phyloP scores from a whole-genome alignment of 495 filamentous ascomycete genomes.

The Cryomyces antarcticus region DNA sequence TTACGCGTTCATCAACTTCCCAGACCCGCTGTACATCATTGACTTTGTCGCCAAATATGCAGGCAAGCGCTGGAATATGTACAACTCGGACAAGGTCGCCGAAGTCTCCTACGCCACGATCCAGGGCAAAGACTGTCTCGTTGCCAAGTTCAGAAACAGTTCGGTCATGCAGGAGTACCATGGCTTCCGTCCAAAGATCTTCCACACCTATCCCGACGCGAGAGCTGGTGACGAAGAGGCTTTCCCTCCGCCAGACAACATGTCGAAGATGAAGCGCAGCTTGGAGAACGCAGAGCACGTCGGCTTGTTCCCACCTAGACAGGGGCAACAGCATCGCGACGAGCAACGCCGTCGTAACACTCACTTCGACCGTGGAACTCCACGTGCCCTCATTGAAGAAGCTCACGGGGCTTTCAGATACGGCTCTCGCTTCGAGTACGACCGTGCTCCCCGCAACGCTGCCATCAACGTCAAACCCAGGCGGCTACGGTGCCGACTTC shows the following conservation, averaged over 20 bases:
- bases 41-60: constrained; percentile 4
- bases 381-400: constrained; percentile 39
- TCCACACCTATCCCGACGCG: constrained; percentile 19
- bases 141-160: constrained; percentile 91
- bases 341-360: constrained; percentile 59
- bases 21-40: constrained; percentile 36
- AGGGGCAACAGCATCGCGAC: constrained; percentile 51
- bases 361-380: constrained; percentile 54
- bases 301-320: constrained; percentile 49
- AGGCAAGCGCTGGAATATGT: constrained; percentile 38
- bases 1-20: constrained; percentile 95
- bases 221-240: constrained; percentile 33
- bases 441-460: too few relatives aligned
- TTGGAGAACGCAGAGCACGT: constrained; percentile 73
- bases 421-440: too few relatives aligned
- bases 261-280: constrained; percentile 65
- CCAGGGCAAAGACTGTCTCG: constrained; percentile 73
- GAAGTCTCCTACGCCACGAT: constrained; percentile 90
- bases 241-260: constrained; percentile 63
- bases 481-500: too few relatives aligned
- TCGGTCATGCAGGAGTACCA: constrained; percentile 75
- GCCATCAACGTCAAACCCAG: too few relatives aligned
- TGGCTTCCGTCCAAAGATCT: constrained; percentile 60
- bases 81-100: constrained; percentile 44
- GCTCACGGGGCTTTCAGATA: constrained; percentile 16